Base-by-base conservation (phyloP, 2,329 filamentous ascomycete species). In the Arthrocladium fulminans region DNA sequence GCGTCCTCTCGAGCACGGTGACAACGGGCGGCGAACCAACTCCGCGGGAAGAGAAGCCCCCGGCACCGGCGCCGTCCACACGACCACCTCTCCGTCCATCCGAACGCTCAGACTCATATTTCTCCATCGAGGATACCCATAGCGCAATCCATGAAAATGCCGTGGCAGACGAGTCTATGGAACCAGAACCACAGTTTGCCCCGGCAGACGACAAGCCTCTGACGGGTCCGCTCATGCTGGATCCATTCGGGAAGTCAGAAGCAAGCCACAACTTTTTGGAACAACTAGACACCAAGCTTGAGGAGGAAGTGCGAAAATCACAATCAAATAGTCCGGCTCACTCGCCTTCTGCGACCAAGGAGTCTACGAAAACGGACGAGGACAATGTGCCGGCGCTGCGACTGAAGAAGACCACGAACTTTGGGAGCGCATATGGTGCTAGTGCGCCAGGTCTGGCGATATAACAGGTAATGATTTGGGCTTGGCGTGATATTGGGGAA, bases 401-500 rank as follows among this genome's bases (percentile, higher is more conserved):
- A 52, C 65, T 72, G 55, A 71, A 63, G 53, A 66, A 67, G 22
- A 67, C 65, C 13, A 70, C 65, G 15, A 72, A 72, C 58, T 72
- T 73, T 61, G 70, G 69, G n/a, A 69, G 67, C 48, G 70, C 68
- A 3, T 72, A 69, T 64, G 69, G 70, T 24, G 51, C 22, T 3
- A 42, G 23, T 7, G 25, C 7, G 13, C 45, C 45, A n/a, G 44
- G 44, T 19, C 13, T 40, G 13, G 19, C 15, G 19, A 23, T 19
- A 30, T 30, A 30, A 30, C 34, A n/a, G n/a, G n/a, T n/a, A n/a
- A n/a, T n/a, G n/a, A n/a, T n/a, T n/a, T n/a, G n/a, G n/a, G n/a
- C n/a, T n/a, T n/a, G n/a, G n/a, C n/a, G n/a, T n/a, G n/a, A n/a
- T n/a, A n/a, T n/a, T n/a, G n/a, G n/a, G n/a, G n/a, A n/a, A n/a